Evolutionary conservation across 257 asterid species (phyloP).

Genomic region (Penstemon eatonii): DNA sequence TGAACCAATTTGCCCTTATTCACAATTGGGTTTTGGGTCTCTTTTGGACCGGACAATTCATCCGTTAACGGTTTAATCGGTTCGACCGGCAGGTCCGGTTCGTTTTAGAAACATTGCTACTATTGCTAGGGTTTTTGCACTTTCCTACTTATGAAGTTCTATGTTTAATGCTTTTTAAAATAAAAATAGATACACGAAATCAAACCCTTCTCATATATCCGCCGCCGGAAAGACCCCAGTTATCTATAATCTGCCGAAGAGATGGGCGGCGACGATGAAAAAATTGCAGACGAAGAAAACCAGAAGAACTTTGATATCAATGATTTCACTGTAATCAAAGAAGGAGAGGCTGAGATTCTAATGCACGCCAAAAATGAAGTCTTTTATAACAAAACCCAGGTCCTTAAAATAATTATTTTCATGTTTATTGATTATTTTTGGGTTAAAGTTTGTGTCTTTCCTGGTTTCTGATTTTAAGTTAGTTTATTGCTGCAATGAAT

Average conservation of each 20-base stretch:
- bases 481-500: conserved; percentile 12
- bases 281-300: conserved; percentile 41
- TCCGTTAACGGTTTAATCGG: too few relatives aligned
- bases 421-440: background rate
- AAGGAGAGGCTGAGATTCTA: conserved; percentile 94
- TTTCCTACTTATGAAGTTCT: too few relatives aligned
- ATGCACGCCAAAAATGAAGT: conserved; percentile 91
- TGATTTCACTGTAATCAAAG: conserved; percentile 68
- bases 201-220: background rate
- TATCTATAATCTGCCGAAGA: background rate
- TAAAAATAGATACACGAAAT: background rate
- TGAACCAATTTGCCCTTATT: too few relatives aligned
- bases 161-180: too few relatives aligned
- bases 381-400: conserved; percentile 93
- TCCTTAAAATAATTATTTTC: conserved; percentile 23
- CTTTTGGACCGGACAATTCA: too few relatives aligned
- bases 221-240: conserved; percentile 11
- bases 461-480: background rate
- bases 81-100: too few relatives aligned
- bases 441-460: background rate
- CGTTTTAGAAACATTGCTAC: too few relatives aligned
- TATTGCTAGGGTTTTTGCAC: too few relatives aligned
- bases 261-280: conserved; percentile 47
- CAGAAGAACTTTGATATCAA: conserved; percentile 51
- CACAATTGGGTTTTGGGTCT: too few relatives aligned